These are phyloP conservation scores for Fusarium piperis DNA, from an alignment of 2,329 filamentous ascomycete species.

Conservation along the genomic window DNA sequence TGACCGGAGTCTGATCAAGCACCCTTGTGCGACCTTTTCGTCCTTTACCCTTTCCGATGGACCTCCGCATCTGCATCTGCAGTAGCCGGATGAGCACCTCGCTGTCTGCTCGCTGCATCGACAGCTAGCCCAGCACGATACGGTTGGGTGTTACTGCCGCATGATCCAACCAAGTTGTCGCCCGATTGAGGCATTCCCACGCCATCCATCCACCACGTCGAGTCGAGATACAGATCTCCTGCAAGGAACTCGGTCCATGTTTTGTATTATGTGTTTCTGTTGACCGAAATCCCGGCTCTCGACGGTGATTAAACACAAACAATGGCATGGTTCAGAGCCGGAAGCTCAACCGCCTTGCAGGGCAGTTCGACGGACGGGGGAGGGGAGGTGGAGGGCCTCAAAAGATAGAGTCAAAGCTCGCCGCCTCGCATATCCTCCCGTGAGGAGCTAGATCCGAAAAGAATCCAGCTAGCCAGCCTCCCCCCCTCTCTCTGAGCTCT, in stretches of 20 bases:
- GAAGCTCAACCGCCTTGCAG: conserved; percentile 24
- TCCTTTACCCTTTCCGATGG: conserved; percentile 32
- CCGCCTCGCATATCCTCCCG: conserved; percentile 33
- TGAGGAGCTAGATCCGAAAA: conserved; percentile 36
- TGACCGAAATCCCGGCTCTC: background rate
- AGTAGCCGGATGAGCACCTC: conserved; percentile 32
- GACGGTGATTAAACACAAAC: background rate
- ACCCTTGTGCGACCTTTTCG: conserved; percentile 35
- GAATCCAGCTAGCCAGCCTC: background rate
- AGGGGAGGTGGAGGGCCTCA: conserved; percentile 36
- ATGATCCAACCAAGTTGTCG: conserved; percentile 24
- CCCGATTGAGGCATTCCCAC: conserved; percentile 16
- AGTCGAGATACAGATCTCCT: conserved; percentile 26
- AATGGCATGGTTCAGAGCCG: background rate
- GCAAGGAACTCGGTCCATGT: conserved; percentile 12
- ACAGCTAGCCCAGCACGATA: conserved; percentile 3
- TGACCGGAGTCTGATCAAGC: conserved; percentile 3
- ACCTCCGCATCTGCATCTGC: conserved; percentile 37
- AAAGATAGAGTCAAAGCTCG: conserved; percentile 34
- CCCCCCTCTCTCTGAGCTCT: conserved; percentile 29
- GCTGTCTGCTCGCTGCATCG: background rate
- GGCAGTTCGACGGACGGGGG: conserved; percentile 14
- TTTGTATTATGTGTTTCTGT: background rate
- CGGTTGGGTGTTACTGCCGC: conserved; percentile 30
- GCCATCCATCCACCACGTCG: conserved; percentile 17